Percentiles rank a stretch among this genome's conserved stretches.
Conservation (phyloP, 2,329 filamentous ascomycete species). For the Penicillium sp. region DNA sequence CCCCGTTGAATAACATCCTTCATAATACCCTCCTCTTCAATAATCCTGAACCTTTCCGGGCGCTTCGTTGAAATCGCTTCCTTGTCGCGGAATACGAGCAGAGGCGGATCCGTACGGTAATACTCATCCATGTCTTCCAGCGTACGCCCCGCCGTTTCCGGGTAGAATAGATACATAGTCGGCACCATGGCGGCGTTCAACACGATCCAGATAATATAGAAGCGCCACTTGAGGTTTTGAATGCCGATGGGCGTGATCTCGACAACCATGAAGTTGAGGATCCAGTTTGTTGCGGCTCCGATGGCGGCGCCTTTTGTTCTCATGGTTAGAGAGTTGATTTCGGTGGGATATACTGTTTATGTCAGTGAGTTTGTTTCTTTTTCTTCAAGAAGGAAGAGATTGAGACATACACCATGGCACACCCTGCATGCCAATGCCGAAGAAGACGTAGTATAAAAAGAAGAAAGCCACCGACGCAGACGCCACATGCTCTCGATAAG, state of each 20-base stretch:
- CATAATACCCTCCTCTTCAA: constrained; percentile 1
- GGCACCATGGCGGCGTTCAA: constrained; percentile 20
- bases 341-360: constrained; percentile 17
- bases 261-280: constrained; percentile 18
- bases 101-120: constrained; percentile 29
- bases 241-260: constrained; percentile 20
- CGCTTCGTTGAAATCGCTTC: constrained; percentile 44
- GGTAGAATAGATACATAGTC: constrained; percentile 23
- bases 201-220: constrained; percentile 22
- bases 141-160: constrained; percentile 15
- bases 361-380: background rate
- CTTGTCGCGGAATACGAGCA: constrained; percentile 47
- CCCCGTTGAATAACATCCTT: background rate
- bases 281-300: constrained; percentile 19
- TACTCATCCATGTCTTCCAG: constrained; percentile 31
- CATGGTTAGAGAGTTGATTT: constrained; percentile 20
- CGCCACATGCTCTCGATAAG: constrained; percentile 14
- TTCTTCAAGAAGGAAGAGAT: background rate
- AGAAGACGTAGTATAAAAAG: constrained; percentile 51
- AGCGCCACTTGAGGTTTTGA: constrained; percentile 21
- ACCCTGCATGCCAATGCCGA: constrained; percentile 42
- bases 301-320: constrained; percentile 17
- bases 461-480: constrained; percentile 46
- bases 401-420: constrained; percentile 30
- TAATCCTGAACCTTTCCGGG: constrained; percentile 39